phyloP scores from a whole-genome alignment of 768 basidiomycete genomes.

The Boletus speciosus region DNA sequence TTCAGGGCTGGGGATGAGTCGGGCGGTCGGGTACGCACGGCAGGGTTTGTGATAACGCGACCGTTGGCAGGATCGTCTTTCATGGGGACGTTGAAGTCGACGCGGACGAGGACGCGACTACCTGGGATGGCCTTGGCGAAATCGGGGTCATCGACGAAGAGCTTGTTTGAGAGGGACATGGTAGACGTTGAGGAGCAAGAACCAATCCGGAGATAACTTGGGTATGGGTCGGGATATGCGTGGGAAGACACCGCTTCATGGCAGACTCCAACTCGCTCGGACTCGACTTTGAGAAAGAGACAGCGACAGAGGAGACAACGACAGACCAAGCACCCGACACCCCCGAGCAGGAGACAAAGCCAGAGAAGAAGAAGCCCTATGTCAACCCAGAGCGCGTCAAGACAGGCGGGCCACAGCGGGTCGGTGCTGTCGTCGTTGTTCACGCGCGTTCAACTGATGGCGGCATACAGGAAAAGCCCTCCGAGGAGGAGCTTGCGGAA shows the following conservation, averaged over 20 bases:
- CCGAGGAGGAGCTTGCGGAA: conserved; percentile 63
- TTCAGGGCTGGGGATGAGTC: neutral
- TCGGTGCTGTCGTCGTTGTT: conserved; percentile 26
- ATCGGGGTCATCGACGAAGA: conserved; percentile 81
- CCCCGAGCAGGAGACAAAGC: conserved; percentile 20
- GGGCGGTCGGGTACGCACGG: conserved; percentile 53
- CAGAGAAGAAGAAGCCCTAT: conserved; percentile 69
- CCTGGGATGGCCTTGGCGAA: conserved; percentile 58
- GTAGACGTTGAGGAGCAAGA: conserved; percentile 25
- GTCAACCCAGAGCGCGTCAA: conserved; percentile 81
- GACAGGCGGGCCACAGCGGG: conserved; percentile 74
- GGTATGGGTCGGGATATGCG: conserved; percentile 11
- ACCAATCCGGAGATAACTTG: neutral
- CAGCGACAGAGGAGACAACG: conserved; percentile 6
- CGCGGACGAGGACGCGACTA: conserved; percentile 90
- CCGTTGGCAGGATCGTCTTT: conserved; percentile 65
- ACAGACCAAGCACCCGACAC: conserved; percentile 6
- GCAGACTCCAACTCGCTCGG: conserved; percentile 63
- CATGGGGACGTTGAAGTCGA: conserved; percentile 95
- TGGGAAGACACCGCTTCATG: conserved; percentile 32
- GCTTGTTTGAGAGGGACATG: conserved; percentile 95
- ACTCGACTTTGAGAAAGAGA: conserved; percentile 55
- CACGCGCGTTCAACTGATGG: conserved; percentile 11
- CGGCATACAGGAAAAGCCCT: conserved; percentile 58
- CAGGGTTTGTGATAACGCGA: conserved; percentile 94